Base-by-base conservation (phyloP, 1,284 basidiomycete genomes). In the Butyriboletus appendiculatus region DNA sequence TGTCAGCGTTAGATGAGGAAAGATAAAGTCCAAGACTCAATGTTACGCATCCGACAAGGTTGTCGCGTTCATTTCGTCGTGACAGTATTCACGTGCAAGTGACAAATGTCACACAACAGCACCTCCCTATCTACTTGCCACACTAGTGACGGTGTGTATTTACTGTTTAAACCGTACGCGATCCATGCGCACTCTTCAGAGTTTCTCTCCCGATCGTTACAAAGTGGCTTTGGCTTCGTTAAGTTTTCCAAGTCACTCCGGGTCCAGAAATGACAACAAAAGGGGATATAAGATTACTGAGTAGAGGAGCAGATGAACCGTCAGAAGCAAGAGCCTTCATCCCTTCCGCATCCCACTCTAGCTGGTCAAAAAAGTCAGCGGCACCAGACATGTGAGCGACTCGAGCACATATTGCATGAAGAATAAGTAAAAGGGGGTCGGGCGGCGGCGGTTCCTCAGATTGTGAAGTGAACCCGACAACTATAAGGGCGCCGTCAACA, bases 61-160 rank as follows among this genome's bases (percentile, higher is more conserved):
- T 16, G 42, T 22, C 40, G 55, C 55, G 47, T 45, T 53, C 33
- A 18, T 33, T 28, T 37, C 10, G 5, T 11, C 22, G 53, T 55
- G 53, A 57, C 55, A 33, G 3, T 10, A 6, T 16, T 55, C 53
- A 55, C 53, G 55, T 55, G 55, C 11, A 1, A 22, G 53, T 57
- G n/a, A 55, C 53, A 34, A 1, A 5, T 7, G 10, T 48, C 16
- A 33, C 46, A 24, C 28, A 28, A 28, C 28, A 79, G 22, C 4
- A 22, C 3, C 4, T n/a, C n/a, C n/a, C n/a, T n/a, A n/a, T 2
- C 22, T 22, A 22, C 22, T 22, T 3, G 22, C 22, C 22, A 4
- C 4, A 22, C 22, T 22, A 4, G 4, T 4, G 22, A 22, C 22
- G 22, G 22, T 22, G 22, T 22, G 22, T 22, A 22, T 22, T 22